A percentile compares a stretch with the other conserved stretches of the same genome.
Evolutionary conservation across 2,329 filamentous ascomycete genomes (phyloP).

Genomic region (Cladosporium sp.): DNA sequence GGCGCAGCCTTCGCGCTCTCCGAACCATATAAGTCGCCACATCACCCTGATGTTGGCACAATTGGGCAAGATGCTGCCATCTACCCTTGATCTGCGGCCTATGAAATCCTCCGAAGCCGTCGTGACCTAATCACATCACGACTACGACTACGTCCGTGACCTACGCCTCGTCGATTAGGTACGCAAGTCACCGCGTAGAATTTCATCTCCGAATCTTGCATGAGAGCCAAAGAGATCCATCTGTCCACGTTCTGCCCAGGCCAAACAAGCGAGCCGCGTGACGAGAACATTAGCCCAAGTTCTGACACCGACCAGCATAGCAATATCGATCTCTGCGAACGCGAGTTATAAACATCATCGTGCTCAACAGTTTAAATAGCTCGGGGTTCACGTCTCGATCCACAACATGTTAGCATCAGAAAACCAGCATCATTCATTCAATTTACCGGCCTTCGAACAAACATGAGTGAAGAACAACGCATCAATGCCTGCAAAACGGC

Average conservation of each 20-base stretch:
- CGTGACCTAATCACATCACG: not conserved
- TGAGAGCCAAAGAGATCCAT: not conserved
- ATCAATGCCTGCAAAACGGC: slow-evolving; percentile 28
- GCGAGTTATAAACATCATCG: not conserved
- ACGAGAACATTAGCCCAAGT: not conserved
- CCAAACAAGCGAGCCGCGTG: not conserved
- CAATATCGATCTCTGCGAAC: not conserved
- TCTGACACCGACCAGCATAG: not conserved
- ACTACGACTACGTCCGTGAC: not conserved
- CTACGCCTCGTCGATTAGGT: no score
- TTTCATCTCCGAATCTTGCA: not conserved
- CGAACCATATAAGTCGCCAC: not conserved
- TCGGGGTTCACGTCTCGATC: no score
- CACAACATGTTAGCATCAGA: no score
- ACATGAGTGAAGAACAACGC: slow-evolving; percentile 27
- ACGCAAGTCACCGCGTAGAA: not conserved
- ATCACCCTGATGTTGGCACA: not conserved
- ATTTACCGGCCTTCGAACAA: not conserved
- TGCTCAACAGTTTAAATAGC: not conserved
- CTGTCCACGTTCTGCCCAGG: not conserved
- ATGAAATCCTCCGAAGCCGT: no score
- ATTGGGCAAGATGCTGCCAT: not conserved
- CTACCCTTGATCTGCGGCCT: no score
- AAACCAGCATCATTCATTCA: not conserved
- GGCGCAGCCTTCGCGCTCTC: not conserved